Evolutionary conservation across 352 stramenopile genomes (phyloP).

Genomic region (Globisporangium iwayamae): DNA sequence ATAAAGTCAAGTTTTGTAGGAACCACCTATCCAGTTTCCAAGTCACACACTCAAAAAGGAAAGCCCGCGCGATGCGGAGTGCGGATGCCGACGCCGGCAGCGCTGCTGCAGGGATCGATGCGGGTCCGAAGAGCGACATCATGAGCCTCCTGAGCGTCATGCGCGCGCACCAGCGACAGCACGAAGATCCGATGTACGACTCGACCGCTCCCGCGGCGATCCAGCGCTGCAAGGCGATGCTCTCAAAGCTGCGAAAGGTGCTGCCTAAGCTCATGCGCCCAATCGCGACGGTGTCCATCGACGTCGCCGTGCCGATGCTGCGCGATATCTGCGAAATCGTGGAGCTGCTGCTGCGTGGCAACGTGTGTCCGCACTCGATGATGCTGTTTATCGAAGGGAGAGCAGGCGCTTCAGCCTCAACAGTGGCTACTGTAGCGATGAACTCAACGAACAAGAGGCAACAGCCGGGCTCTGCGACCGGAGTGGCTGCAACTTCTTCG

Average conservation of each 20-base stretch:
- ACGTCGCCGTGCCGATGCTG: slow-evolving; percentile 35
- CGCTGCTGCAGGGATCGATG: slow-evolving; percentile 9
- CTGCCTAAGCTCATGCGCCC: slow-evolving; percentile 65
- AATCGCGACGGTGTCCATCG: slow-evolving; percentile 32
- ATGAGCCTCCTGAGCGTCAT: slow-evolving; percentile 42
- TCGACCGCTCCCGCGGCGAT: slow-evolving; percentile 30
- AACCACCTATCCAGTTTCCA: too few relatives aligned
- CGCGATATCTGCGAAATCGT: slow-evolving; percentile 57
- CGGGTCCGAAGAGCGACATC: slow-evolving; percentile 49
- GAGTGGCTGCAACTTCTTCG: slow-evolving; percentile 18
- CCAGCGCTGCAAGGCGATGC: slow-evolving; percentile 57
- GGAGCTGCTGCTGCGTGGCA: slow-evolving; percentile 35
- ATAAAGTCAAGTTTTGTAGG: too few relatives aligned
- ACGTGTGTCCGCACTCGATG: slow-evolving; percentile 56
- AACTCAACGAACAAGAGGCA: neutral
- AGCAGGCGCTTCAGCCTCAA: neutral
- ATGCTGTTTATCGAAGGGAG: slow-evolving; percentile 46
- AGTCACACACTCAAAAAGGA: slow-evolving; percentile 8
- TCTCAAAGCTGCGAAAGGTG: slow-evolving; percentile 64
- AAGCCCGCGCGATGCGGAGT: slow-evolving; percentile 9
- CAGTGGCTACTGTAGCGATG: neutral
- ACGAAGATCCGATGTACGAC: slow-evolving; percentile 41
- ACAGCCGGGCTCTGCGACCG: slow-evolving; percentile 3
- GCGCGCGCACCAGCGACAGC: slow-evolving; percentile 41
- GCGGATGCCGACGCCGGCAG: slow-evolving; percentile 2